Evolutionary conservation across 2,329 filamentous ascomycete species (phyloP).

Genomic region (Coniochaeta sp.): DNA sequence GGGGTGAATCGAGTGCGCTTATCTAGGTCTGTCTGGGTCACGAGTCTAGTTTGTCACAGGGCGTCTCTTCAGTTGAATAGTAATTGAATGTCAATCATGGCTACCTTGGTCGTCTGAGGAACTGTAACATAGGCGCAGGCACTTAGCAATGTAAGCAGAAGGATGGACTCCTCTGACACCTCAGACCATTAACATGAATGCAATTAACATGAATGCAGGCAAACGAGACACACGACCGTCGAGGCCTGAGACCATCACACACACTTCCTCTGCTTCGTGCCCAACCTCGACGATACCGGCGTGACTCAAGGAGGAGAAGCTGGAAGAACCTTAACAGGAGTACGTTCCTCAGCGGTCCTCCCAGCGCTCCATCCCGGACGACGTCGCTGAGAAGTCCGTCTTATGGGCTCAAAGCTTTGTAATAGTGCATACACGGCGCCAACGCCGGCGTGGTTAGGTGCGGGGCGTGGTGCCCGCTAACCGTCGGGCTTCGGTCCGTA

Average conservation of each 20-base stretch:
- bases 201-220: neutral
- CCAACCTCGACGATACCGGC: no score
- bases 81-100: neutral
- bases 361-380: neutral
- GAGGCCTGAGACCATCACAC: no score
- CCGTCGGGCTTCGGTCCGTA: neutral
- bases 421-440: neutral
- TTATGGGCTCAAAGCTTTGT: neutral
- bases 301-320: no score
- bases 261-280: no score
- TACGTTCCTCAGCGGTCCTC: no score
- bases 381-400: neutral
- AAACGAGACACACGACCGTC: no score
- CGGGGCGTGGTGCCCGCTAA: neutral
- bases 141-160: neutral
- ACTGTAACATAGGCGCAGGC: neutral
- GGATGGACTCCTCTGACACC: neutral
- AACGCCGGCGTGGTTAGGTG: neutral
- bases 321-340: no score
- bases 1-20: conserved; percentile 24
- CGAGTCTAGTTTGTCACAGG: neutral
- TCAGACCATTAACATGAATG: neutral
- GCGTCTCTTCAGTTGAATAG: neutral
- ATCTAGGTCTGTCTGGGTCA: neutral
- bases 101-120: neutral